Percentiles rank a stretch among this genome's conserved stretches.
Conservation (phyloP, 2,329 filamentous ascomycete species). For the Scedosporium boydii region DNA sequence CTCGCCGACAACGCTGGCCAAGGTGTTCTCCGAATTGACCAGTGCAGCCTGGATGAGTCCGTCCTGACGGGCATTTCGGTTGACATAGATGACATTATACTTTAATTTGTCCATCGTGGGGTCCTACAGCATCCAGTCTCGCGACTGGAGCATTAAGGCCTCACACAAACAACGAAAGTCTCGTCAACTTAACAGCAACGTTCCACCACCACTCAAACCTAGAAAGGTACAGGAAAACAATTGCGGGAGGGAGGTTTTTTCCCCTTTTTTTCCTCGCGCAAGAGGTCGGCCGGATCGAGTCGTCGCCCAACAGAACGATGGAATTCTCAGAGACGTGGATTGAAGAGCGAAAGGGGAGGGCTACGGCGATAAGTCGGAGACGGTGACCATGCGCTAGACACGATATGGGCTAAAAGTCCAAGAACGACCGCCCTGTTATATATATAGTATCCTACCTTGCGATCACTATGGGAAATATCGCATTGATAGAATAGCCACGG, state of each 20-base stretch:
- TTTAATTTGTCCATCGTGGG: conserved; percentile 47
- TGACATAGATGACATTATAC: conserved; percentile 52
- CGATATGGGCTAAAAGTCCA: too few species aligned
- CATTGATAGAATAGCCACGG: neutral
- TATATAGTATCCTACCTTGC: neutral
- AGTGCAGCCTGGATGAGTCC: conserved; percentile 26
- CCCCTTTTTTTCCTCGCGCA: too few species aligned
- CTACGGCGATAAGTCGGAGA: too few species aligned
- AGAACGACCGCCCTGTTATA: too few species aligned
- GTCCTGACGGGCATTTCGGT: conserved; percentile 40
- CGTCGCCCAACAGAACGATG: too few species aligned
- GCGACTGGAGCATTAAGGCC: conserved; percentile 41
- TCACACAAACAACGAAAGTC: conserved; percentile 3
- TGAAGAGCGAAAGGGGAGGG: too few species aligned
- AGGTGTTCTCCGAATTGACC: neutral
- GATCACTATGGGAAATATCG: neutral
- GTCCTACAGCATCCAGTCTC: conserved; percentile 49
- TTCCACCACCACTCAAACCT: neutral
- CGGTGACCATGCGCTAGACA: too few species aligned
- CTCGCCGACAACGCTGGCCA: neutral
- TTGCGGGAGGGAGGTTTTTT: neutral
- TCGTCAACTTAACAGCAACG: neutral
- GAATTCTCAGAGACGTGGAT: too few species aligned
- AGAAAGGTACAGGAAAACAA: neutral
- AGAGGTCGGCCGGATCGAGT: too few species aligned